phyloP scores from a whole-genome alignment of 1,139 yeast species.

The Geotrichum restrictum region DNA sequence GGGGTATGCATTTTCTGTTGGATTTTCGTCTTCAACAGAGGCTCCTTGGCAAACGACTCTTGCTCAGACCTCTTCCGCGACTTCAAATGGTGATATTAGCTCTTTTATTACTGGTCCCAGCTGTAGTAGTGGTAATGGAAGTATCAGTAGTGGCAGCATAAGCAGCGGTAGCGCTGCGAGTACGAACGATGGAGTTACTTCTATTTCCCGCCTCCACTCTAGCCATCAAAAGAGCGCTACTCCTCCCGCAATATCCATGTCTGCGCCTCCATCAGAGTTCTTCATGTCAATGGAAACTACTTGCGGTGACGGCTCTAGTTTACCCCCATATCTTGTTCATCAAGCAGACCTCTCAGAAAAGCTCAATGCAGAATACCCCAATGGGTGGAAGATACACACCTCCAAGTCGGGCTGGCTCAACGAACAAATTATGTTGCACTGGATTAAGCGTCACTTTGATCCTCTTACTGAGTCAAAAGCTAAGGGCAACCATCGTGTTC shows the following conservation, averaged over 20 bases:
- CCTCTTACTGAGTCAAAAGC: slow-evolving; percentile 18
- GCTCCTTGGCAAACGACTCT: slow-evolving; percentile 6
- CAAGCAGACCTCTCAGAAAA: slow-evolving; percentile 14
- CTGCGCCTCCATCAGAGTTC: slow-evolving; percentile 16
- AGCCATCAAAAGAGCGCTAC: slow-evolving; percentile 1
- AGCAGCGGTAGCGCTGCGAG: neutral
- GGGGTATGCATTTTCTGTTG: slow-evolving; percentile 14
- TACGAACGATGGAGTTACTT: neutral
- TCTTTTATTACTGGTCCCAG: neutral
- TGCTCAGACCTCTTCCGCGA: neutral
- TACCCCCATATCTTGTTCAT: slow-evolving; percentile 15
- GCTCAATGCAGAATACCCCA: slow-evolving; percentile 7
- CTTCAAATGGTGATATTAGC: slow-evolving; percentile 5
- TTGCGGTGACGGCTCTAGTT: slow-evolving; percentile 19
- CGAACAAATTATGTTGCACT: slow-evolving; percentile 15
- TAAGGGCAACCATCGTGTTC: slow-evolving; percentile 15
- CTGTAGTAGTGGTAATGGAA: slow-evolving; percentile 5
- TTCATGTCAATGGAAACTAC: slow-evolving; percentile 11
- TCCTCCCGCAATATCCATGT: slow-evolving; percentile 13
- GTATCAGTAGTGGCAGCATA: neutral
- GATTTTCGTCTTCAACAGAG: slow-evolving; percentile 1
- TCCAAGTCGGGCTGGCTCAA: slow-evolving; percentile 21
- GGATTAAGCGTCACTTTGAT: slow-evolving; percentile 20
- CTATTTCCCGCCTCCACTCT: neutral
- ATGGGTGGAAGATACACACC: slow-evolving; percentile 5